Conservation (phyloP, 2,329 filamentous ascomycete species). For the Fusarium humuli region DNA sequence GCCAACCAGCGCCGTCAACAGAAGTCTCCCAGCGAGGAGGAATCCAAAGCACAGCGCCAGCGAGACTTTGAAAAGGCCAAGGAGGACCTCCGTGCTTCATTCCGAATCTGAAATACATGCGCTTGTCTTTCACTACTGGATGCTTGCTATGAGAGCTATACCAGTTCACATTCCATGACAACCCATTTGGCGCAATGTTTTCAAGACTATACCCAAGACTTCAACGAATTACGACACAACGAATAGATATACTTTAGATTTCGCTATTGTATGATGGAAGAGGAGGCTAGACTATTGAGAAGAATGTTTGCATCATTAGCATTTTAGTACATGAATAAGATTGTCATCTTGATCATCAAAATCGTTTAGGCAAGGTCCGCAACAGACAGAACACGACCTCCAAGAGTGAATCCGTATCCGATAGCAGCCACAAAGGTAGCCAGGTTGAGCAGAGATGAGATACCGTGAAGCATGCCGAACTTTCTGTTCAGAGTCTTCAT, state of each 20-base stretch:
- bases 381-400: constrained; percentile 66
- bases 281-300: constrained; percentile 1
- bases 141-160: background rate
- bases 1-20: constrained; percentile 49
- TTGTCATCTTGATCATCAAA: constrained; percentile 9
- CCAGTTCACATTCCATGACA: constrained; percentile 1
- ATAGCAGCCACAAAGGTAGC: constrained; percentile 75
- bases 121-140: background rate
- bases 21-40: constrained; percentile 33
- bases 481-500: constrained; percentile 84
- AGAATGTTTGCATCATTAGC: constrained; percentile 30
- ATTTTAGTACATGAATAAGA: constrained; percentile 16
- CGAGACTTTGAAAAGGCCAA: constrained; percentile 61
- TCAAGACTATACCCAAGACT: constrained; percentile 39
- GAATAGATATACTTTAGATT: constrained; percentile 30
- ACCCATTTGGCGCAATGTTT: constrained; percentile 34
- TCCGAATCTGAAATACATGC: constrained; percentile 11
- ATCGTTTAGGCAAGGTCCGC: constrained; percentile 42
- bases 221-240: constrained; percentile 42
- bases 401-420: constrained; percentile 82
- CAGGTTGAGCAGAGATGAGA: constrained; percentile 84
- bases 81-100: constrained; percentile 56
- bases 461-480: constrained; percentile 83
- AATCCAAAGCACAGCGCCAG: constrained; percentile 52
- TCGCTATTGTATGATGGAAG: constrained; percentile 11